Evolutionary conservation across 345 rosid species (phyloP).

Genomic region (Arabidopsis thaliana): TAIR10.1 NC_003075.7:12995501-12996000

Average conservation of each 20-base stretch:
- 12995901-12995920: too few relatives aligned
- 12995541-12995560: conserved; percentile 19
- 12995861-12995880: background rate
- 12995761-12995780: background rate
- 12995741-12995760: conserved; percentile 6
- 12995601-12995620: background rate
- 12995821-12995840: background rate
- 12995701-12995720: conserved; percentile 3
- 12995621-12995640: background rate
- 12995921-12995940: too few relatives aligned
- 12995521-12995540: conserved; percentile 39
- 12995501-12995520: conserved; percentile 38
- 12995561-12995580: background rate
- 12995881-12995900: background rate
- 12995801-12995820: background rate
- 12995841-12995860: background rate
- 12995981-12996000: background rate
- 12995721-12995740: conserved; percentile 20
- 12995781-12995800: background rate
- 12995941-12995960: background rate
- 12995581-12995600: conserved; percentile 5
- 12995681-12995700: background rate
- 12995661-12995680: background rate
- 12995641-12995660: conserved; percentile 5
- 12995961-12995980: background rate